phyloP scores from a whole-genome alignment of 192 early-diverging fungal genomes.

The Backusella psychrophila region DNA sequence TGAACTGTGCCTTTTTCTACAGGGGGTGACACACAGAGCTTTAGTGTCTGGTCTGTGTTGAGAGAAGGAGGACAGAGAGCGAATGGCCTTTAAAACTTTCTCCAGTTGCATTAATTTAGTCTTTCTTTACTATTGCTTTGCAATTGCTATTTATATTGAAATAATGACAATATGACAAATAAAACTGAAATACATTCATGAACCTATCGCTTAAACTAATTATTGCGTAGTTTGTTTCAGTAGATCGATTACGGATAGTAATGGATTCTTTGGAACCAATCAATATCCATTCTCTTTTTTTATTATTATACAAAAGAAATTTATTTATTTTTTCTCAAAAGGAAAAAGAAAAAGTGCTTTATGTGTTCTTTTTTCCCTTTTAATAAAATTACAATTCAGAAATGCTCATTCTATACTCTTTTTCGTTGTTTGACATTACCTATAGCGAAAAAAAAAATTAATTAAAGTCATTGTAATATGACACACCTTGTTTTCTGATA shows the following conservation, averaged over 20 bases:
- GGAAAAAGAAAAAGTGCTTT: neutral
- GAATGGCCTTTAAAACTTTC: too few species aligned
- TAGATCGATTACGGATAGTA: neutral
- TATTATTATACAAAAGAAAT: neutral
- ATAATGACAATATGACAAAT: neutral
- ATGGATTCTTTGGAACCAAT: neutral
- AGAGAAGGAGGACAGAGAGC: neutral
- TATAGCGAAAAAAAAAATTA: too few species aligned
- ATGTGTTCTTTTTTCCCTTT: neutral
- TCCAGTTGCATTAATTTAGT: too few species aligned
- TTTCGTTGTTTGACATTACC: neutral
- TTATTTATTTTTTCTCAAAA: neutral
- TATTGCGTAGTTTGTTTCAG: neutral
- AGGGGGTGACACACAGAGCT: neutral
- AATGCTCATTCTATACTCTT: constrained; percentile 30
- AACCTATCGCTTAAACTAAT: neutral
- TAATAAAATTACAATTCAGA: neutral
- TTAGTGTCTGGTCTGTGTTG: neutral
- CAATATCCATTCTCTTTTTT: neutral
- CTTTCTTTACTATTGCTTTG: neutral
- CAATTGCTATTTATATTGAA: neutral
- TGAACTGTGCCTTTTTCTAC: neutral
- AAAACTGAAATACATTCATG: neutral
- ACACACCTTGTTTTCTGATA: too few species aligned
- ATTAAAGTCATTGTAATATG: too few species aligned